Evolutionary conservation across 2,329 filamentous ascomycete species (phyloP), one percentile per base, ranked within the genome.

Genomic region (Aspergillus piperis): DNA sequence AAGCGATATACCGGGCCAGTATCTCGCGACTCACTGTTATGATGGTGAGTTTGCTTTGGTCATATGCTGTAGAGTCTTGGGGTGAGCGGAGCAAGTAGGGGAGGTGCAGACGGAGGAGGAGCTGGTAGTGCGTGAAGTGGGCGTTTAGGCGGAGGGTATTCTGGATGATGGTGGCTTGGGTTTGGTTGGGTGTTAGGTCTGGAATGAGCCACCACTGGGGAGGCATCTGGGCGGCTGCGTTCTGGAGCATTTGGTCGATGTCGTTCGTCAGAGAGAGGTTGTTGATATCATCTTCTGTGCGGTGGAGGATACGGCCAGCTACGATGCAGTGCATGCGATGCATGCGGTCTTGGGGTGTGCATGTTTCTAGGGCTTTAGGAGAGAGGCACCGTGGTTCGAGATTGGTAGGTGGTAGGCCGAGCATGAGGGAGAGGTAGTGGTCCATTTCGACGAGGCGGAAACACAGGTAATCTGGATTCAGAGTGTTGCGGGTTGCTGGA

Each of bases 31-130:
- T 83, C 5, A 83, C 80, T 10, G 78, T 77, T 49, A 84, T 71
- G 61, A 81, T 82, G 1, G 78, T 79, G 11, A 77, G 76, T 58
- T 80, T 83, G 64, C 80, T 83, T 65, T 82, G 81, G 19, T 82
- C 78, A 57, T 80, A 79, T 15, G 2, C 76, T 75, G 6, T 57
- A 54, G 15, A 0, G 0, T 73, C 70, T 5, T 59, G 55, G 3
- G 71, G 68, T 6, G 72, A 61, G 23, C 75, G 77, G 10, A 86
- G 76, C 71, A 86, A 81, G 30, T 83, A 85, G 0, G 84, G 84
- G 1, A 86, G 75, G 61, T 87, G 84, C 0, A 86, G 76, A 8
- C 83, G 76, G 36, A 83, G 78, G 7, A 85, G 71, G 3, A 86
- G 75, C 36, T 81, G 78, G 64, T 81, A 80, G 62, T 86, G 81